Evolutionary conservation across 106 monocot genomes (phyloP).

Genomic region (Alisma plantagoaquatica): DNA sequence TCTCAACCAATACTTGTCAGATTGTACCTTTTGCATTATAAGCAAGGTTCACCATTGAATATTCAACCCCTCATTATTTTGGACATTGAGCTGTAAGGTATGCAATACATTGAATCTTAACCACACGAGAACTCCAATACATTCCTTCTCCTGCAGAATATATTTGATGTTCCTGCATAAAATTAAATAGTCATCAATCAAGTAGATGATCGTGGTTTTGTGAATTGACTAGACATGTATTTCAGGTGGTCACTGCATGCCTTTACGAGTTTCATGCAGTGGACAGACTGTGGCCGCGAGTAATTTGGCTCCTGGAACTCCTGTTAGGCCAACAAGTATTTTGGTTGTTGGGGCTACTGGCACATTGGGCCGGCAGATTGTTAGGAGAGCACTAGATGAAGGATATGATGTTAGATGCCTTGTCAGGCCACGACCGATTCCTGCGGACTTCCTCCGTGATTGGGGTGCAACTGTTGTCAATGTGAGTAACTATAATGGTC

Average conservation of each 20-base stretch:
- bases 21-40: too few species aligned
- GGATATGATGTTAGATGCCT: conserved; percentile 98
- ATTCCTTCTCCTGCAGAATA: not conserved
- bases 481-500: conserved; percentile 32
- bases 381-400: conserved; percentile 88
- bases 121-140: too few species aligned
- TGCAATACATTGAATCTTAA: not conserved
- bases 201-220: too few species aligned
- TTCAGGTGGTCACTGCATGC: conserved; percentile 24
- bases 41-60: too few species aligned
- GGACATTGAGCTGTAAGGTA: not conserved
- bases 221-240: too few species aligned
- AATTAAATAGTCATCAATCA: not conserved
- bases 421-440: conserved; percentile 91
- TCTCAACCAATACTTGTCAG: too few species aligned
- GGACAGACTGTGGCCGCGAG: conserved; percentile 36
- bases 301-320: conserved; percentile 81
- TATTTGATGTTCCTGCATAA: not conserved
- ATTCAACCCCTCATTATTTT: not conserved
- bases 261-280: conserved; percentile 33
- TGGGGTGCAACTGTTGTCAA: conserved; percentile 99
- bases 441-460: conserved; percentile 89
- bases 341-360: conserved; percentile 92
- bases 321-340: conserved; percentile 83
- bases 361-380: conserved; percentile 87